Base-by-base conservation (phyloP, 306 rosid genomes). In the Corylus americana region DNA sequence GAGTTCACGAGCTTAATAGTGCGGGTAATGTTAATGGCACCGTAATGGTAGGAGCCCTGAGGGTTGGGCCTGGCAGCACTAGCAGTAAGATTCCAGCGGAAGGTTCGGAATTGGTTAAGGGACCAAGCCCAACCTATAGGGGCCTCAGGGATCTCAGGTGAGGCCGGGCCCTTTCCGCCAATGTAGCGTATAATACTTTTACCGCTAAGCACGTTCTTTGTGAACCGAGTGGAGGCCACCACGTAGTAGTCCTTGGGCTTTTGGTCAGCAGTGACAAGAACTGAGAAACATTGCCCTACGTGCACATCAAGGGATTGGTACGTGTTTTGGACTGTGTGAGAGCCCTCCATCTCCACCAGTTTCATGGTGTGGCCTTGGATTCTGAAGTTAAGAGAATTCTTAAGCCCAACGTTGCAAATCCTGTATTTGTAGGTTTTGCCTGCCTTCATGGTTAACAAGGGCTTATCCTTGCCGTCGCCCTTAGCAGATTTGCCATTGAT, bases 61-160 rank as follows among this genome's bases (percentile, higher is more conserved):
- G 98, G 97, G 58, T 94, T 94, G 7, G 97, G 98, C 72, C 97
- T 90, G 0, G 98, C 98, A 25, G 98, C 98, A 47, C 92, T 89
- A 5, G 98, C 88, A 0, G 98, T 92, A 0, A 94, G 87, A 78
- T 94, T 94, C 98, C 97, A 94, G 0, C 92, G 90, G 66, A 91
- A 92, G 1, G 98, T 82, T 4, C 93, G 89, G 54, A 88, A 94
- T 58, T 94, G 98, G 54, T 94, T 92, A 8, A 94, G 90, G 25
- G 97, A 94, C 98, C 97, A 92, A 0, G 93, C 97, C 97, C 97
- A 91, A 8, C 98, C 98, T 0, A 67, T 84, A 0, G 97, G 98
- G 2, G 91, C 91, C 13, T 75, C 83, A 0, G 91, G 88, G 5
- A 92, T 16, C 2, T 87, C 92, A 0, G 92, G 84, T 8, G 87